Base-by-base conservation (phyloP, 2,329 filamentous ascomycete species). In the Sphaceloma murrayae region DNA sequence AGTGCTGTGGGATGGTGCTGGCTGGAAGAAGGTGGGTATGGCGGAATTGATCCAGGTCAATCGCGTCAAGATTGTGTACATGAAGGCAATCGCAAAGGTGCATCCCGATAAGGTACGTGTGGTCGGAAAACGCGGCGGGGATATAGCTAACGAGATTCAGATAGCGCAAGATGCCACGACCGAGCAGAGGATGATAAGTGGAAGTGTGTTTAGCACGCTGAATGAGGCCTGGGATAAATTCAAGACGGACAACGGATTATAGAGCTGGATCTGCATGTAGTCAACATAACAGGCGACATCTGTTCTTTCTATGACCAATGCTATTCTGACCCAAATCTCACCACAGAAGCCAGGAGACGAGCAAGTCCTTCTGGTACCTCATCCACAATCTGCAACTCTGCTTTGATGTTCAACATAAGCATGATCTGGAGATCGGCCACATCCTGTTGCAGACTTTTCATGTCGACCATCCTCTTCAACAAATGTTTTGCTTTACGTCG, bases 81-180 rank as follows among this genome's bases (percentile, higher is more conserved):
- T 98, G 91, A 95, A 94, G 75, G 91, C 89, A 4, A 96, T 98
- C 73, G 85, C 82, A 8, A 96, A 95, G 72, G 91, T 91, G 54
- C 91, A 98, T 72, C 91, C 91, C 49, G 91, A 98, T 63, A 98
- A 98, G 82, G 91, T 95, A 72, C 65, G 77, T 48, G 48, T 48
- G 11, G 43, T 18, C 49, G n/a, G 31, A 8, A 32, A 2, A 32
- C 39, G 18, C 34, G 24, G 13, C 14, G 4, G 2, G 34, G 13
- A 29, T 9, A 30, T 13, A 19, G 42, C 46, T 53, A 42, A 54
- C 44, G 19, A 58, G 19, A 8, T 1, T 19, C 46, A 77, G 77
- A 75, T 81, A 42, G 64, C 77, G 3, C 75, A 74, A 49, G 66
- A 67, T 43, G 77, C 77, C n/a, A 79, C 76, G 2, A 80, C 75